These are phyloP conservation scores for Forsythia suspensa DNA, from an alignment of 257 asterid genomes.

Conservation along the genomic window DNA sequence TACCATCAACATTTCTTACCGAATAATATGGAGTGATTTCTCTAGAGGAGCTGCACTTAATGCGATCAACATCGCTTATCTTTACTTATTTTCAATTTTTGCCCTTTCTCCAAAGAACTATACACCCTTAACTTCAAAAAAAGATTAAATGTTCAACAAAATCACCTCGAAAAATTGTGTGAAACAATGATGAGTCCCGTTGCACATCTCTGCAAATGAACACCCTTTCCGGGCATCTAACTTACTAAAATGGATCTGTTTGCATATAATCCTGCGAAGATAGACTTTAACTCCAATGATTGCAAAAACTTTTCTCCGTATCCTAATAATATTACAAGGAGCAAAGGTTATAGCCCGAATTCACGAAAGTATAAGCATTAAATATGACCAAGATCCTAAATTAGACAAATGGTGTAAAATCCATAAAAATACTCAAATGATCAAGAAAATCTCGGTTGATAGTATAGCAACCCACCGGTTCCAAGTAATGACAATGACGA, in stretches of 20 bases:
- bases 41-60: conserved; percentile 85
- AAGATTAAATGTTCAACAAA: background rate
- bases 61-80: conserved; percentile 15
- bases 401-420: background rate
- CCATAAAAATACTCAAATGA: background rate
- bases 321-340: conserved; percentile 42
- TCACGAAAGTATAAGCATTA: conserved; percentile 15
- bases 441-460: background rate
- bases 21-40: conserved; percentile 73
- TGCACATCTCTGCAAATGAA: conserved; percentile 54
- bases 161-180: conserved; percentile 67
- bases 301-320: conserved; percentile 85
- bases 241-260: conserved; percentile 47
- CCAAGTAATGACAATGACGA: conserved; percentile 68
- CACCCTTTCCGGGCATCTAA: conserved; percentile 70
- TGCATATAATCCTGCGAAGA: conserved; percentile 74
- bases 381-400: conserved; percentile 3
- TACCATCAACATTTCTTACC: conserved; percentile 89
- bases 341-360: conserved; percentile 11
- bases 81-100: background rate
- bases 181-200: conserved; percentile 56
- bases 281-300: conserved; percentile 90
- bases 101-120: background rate
- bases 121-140: background rate
- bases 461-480: conserved; percentile 56